These are phyloP conservation scores for Penicillium turbatum DNA, from an alignment of 495 filamentous ascomycete genomes.

Conservation along the genomic window DNA sequence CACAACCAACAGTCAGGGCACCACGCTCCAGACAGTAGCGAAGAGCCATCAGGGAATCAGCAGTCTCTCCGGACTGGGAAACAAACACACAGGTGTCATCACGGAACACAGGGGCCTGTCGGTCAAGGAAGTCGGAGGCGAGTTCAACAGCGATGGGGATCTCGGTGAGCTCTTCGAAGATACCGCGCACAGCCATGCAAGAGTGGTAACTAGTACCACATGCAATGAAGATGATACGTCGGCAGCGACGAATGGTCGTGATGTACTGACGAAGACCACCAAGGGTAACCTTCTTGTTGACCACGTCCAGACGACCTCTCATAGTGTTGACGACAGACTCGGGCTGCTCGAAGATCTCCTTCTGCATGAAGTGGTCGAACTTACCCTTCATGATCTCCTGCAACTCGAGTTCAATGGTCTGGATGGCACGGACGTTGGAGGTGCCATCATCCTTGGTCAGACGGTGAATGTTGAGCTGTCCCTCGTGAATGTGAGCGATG, in stretches of 20 bases:
- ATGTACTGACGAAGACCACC: slow-evolving; percentile 96
- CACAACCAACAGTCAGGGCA: slow-evolving; percentile 93
- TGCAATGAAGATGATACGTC: slow-evolving; percentile 95
- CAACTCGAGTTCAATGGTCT: slow-evolving; percentile 95
- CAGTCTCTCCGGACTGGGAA: slow-evolving; percentile 96
- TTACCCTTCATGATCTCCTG: slow-evolving; percentile 99
- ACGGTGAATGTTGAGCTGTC: slow-evolving; percentile 96
- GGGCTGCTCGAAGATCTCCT: slow-evolving; percentile 99
- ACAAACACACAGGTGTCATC: slow-evolving; percentile 99
- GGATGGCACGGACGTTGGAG: slow-evolving; percentile 94
- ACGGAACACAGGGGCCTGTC: slow-evolving; percentile 97
- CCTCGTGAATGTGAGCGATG: slow-evolving; percentile 98
- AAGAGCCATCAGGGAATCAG: slow-evolving; percentile 96
- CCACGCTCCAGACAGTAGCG: slow-evolving; percentile 96
- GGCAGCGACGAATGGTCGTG: slow-evolving; percentile 89
- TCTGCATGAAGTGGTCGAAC: slow-evolving; percentile 99
- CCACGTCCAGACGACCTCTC: slow-evolving; percentile 92
- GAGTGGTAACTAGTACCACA: slow-evolving; percentile 98
- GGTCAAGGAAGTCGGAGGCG: slow-evolving; percentile 96
- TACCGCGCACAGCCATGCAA: slow-evolving; percentile 97
- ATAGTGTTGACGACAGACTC: slow-evolving; percentile 99
- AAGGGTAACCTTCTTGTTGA: slow-evolving; percentile 89
- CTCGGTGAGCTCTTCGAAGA: slow-evolving; percentile 96
- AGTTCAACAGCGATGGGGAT: slow-evolving; percentile 96
- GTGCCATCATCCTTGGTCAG: slow-evolving; percentile 93